Conservation (phyloP, 148 eudicot species). For the Mesembryanthemum crystallinum region DNA sequence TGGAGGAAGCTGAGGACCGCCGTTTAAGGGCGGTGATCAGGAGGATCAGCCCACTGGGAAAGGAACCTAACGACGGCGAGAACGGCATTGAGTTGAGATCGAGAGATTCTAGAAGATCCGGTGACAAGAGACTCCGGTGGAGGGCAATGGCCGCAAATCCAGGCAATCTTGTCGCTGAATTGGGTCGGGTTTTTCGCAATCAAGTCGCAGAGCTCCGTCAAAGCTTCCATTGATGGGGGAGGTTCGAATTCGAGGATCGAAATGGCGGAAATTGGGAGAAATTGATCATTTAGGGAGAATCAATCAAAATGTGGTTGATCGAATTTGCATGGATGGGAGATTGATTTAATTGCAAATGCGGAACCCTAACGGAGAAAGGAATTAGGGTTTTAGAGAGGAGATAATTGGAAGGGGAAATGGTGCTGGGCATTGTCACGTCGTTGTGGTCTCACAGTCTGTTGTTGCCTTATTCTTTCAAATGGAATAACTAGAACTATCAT, state of each 20-base stretch:
- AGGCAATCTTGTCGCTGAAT: constrained; percentile 60
- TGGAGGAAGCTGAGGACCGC: constrained; percentile 53
- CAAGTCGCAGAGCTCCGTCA: constrained; percentile 81
- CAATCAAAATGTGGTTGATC: not conserved
- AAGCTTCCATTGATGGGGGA: constrained; percentile 52
- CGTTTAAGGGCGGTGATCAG: constrained; percentile 46
- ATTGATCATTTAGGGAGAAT: no score
- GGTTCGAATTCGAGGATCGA: not conserved
- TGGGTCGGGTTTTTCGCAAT: constrained; percentile 61
- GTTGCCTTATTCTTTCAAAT: not conserved
- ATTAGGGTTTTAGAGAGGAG: not conserved
- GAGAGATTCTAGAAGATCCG: constrained; percentile 61
- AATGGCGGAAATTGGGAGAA: constrained; percentile 5
- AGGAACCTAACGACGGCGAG: constrained; percentile 62
- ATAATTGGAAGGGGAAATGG: not conserved
- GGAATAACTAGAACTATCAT: not conserved
- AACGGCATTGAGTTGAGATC: constrained; percentile 76
- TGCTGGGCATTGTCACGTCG: not conserved
- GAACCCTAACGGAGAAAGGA: no score
- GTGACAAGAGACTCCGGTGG: constrained; percentile 44
- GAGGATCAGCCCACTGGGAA: constrained; percentile 53
- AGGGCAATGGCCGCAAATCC: constrained; percentile 83
- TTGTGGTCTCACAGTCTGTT: not conserved
- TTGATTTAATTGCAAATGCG: not conserved
- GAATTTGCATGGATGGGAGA: not conserved